phyloP scores from a whole-genome alignment of 2,329 filamentous ascomycete species.

The Hypoxylon sp. region DNA sequence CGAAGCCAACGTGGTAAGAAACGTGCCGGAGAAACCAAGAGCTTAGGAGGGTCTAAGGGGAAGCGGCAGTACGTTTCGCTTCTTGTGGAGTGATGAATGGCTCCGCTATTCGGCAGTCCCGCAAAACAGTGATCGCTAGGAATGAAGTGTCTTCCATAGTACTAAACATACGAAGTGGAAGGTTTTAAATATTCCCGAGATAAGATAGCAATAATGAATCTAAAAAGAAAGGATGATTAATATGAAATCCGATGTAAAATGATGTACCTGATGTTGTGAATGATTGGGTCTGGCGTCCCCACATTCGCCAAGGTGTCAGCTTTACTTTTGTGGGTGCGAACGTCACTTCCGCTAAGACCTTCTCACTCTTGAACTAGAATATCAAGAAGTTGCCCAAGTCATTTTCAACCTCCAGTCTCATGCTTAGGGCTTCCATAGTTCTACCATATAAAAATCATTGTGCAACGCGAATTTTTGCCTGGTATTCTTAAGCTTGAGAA shows the following conservation, averaged over 20 bases:
- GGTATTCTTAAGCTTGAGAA: conserved; percentile 11
- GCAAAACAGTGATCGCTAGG: not conserved
- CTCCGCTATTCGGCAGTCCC: not conserved
- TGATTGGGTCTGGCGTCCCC: conserved; percentile 29
- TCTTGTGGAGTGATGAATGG: not conserved
- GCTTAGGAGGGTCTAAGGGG: conserved; percentile 11
- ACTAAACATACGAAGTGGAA: not conserved
- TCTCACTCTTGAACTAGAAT: not conserved
- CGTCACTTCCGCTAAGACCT: conserved; percentile 21
- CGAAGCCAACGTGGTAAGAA: conserved; percentile 16
- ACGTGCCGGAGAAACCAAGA: conserved; percentile 8
- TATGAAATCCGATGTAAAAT: conserved; percentile 5
- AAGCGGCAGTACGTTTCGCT: not conserved
- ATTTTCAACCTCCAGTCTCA: not conserved
- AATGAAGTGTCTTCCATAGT: not conserved
- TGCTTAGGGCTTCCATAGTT: not conserved
- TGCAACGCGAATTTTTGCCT: not conserved
- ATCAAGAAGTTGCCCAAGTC: not conserved
- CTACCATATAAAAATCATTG: not conserved
- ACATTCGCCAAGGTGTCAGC: conserved; percentile 37
- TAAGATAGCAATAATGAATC: conserved; percentile 1
- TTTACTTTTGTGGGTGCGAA: conserved; percentile 23
- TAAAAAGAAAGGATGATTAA: not conserved
- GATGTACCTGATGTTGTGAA: conserved; percentile 1
- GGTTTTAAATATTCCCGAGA: not conserved